Evolutionary conservation across 495 filamentous ascomycete species (phyloP), one percentile per base, ranked within the genome.

Genomic region (Penicillium silybi): DNA sequence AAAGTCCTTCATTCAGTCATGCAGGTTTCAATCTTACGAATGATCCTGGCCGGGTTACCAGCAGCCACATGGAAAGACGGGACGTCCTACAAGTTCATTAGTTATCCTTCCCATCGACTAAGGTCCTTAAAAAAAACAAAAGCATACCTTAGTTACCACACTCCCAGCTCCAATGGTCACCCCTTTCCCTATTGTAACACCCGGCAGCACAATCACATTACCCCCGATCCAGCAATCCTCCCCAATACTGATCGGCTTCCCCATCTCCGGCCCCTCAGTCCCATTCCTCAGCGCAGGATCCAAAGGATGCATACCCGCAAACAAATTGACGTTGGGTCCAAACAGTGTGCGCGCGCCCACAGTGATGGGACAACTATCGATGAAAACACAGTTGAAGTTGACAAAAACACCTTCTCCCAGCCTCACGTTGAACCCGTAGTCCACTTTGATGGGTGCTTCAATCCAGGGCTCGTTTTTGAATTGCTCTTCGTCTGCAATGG

Each of bases 181-280:
- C 0, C 90, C 86, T 55, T 80, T 85, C 0, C 92, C 91, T 53
- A 96, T 85, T 6, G 75, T 92, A 20, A 97, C 88, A 0, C 92
- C 92, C 0, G 88, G 83, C 16, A 88, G 65, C 6, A 97, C 74
- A 35, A 78, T 79, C 8, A 87, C 89, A 63, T 85, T 85, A 0
- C 91, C 91, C 0, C 87, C 89, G 22, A 97, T 65, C 91, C 92
- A 97, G 57, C 89, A 93, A 65, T 96, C 92, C 58, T 95, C 88
- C 0, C 85, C 89, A 50, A 96, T 83, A 13, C 70, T 76, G 56
- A 97, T 87, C 16, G 87, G 85, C 48, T 79, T 82, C 0, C 90
- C 91, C 20, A 70, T 58, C 69, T 96, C 91, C 0, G 90, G 87
- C 0, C 90, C 91, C 37, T 79, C 63, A 2, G 78, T 83, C 0